Base-by-base conservation (phyloP, 2,329 filamentous ascomycete species). In the Plectosphaerella sp. region DNA sequence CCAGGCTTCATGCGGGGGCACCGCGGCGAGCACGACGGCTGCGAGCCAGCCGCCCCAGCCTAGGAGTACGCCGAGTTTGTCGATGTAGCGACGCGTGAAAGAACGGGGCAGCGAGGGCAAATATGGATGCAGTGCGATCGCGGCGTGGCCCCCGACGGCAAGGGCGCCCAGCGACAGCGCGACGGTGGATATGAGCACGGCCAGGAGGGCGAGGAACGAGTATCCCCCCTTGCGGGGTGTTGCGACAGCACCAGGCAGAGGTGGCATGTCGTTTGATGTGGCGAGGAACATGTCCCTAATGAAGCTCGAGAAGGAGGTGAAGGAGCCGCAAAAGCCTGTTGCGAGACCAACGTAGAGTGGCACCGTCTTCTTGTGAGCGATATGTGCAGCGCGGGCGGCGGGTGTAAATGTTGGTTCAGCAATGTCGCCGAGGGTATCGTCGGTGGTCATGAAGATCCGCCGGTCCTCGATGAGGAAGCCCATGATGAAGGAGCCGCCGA, bases 301-400 rank as follows among this genome's bases (percentile, higher is more conserved):
- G 64, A 96, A 95, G 18, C 86, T 84, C 0, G 91, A 96, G 69
- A 96, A 96, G 10, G 88, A 92, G 0, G 92, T 97, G 62, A 94
- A 89, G 58, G 88, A 92, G 56, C 93, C 90, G 62, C 91, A 96
- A 67, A 94, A 94, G 11, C 88, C 93, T 0, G 88, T 96, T 0
- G 89, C 83, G 6, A 97, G 80, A 48, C 89, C 92, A 53, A 96
- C 87, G 64, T 95, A 96, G 0, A 96, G 75, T 0, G 93, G 92
- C 25, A 96, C 88, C 0, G 88, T 89, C 73, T 95, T 96, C 66
- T 96, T 96, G 25, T 76, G 71, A 5, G 83, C 75, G 37, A 79
- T 67, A 63, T 88, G 82, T 1, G 76, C 76, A 52, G 6, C 45
- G 55, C 28, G 55, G 59, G 22, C 35, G 11, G 47, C 47, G 10